A percentile compares a stretch with the other conserved stretches of the same genome.
Conservation (phyloP, 2,329 filamentous ascomycete genomes). For the Fusarium sp. region DNA sequence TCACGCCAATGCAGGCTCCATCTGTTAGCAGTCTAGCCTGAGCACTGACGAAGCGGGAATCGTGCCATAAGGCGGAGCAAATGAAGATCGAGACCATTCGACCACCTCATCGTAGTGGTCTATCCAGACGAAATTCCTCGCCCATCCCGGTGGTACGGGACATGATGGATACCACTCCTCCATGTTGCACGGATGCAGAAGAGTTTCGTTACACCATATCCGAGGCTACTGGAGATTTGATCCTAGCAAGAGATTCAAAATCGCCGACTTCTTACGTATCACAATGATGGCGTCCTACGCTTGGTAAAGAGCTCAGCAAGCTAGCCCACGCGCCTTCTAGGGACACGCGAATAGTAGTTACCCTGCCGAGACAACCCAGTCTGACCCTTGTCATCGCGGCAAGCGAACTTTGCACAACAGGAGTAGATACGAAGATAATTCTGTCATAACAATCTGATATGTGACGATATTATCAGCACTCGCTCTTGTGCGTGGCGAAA, state of each 20-base stretch:
- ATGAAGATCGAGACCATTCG: constrained; percentile 47
- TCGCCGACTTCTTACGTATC: constrained; percentile 18
- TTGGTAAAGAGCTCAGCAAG: constrained; percentile 5
- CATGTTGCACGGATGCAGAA: constrained; percentile 33
- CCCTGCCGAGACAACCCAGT: constrained; percentile 30
- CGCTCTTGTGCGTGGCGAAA: constrained; percentile 1
- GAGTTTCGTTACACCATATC: constrained; percentile 29
- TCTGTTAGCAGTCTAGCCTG: constrained; percentile 39
- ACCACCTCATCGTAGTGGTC: constrained; percentile 31
- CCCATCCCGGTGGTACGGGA: constrained; percentile 46
- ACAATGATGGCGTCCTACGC: constrained; percentile 8
- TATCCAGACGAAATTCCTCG: constrained; percentile 36
- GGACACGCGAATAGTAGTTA: constrained; percentile 24
- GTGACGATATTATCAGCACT: constrained; percentile 9
- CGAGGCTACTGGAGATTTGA: constrained; percentile 35
- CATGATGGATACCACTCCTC: constrained; percentile 42
- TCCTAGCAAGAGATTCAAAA: constrained; percentile 28
- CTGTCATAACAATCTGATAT: constrained; percentile 10
- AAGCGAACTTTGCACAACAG: constrained; percentile 25
- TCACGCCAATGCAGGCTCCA: constrained; percentile 43
- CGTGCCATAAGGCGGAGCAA: constrained; percentile 47
- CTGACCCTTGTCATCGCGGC: constrained; percentile 1
- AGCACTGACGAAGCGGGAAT: constrained; percentile 43
- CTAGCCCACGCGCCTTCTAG: constrained; percentile 10
- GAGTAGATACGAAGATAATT: constrained; percentile 18